Base-by-base conservation (phyloP, 768 basidiomycete species). In the Cystoderma amianthinum region DNA sequence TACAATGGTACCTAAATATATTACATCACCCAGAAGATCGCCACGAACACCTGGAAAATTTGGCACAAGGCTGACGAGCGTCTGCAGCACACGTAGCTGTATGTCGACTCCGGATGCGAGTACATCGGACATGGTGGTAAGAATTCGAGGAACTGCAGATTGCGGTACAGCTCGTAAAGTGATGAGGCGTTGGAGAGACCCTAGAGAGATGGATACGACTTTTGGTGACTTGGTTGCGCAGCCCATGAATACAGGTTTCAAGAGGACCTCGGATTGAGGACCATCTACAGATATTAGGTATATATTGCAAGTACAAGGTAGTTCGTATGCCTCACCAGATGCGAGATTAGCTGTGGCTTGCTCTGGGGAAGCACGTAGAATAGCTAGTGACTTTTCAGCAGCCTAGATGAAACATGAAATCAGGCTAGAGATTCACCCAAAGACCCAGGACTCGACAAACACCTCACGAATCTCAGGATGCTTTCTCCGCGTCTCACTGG, bases 41-140 rank as follows among this genome's bases (percentile, higher is more conserved):
- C 87, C 92, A 52, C 92, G 87, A 5, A 95, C 79, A 5, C 75
- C 77, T 1, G 79, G 76, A 53, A 93, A 92, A 55, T 90, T 88
- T 2, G 90, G 94, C 38, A 98, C 80, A 7, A 99, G 77, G 0
- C 87, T 89, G 7, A 96, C 79, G 6, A 98, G 72, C 0, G 91
- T 94, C 59, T 97, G 94, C 0, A 98, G 71, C 19, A 97, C 88
- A 39, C 88, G 85, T 28, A 98, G 74, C 57, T 98, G 96, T 19
- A 97, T 96, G 56, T 99, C 96, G 21, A 98, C 94, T 4, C 93
- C 96, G 57, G 95, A 92, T 20, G 78, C 83, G 68, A 95, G 80
- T 13, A 90, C 90, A 47, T 88, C 83, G 43, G 71, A 78, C 78
- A 99, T 85, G 0, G 85, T 95, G 34, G 64, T 76, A 51, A 98